Evolutionary conservation across 306 rosid genomes (phyloP), one percentile per base, ranked within the genome.

Genomic region (Fagus sylvatica): DNA sequence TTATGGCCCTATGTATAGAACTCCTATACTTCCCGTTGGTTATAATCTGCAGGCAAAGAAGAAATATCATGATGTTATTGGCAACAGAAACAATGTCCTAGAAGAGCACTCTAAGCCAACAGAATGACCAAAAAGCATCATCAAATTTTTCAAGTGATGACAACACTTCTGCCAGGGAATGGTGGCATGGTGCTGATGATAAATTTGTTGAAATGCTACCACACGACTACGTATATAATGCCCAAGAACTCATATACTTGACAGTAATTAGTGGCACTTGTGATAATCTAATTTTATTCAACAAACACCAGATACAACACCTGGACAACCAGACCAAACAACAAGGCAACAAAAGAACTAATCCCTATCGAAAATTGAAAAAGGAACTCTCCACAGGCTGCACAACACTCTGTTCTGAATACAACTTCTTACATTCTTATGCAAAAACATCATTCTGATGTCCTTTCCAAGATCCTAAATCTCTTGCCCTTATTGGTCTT

Each of bases 11-110:
- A 74, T 92, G 98, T 72, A 49, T 82, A 51, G 89, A 84, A 86
- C 98, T 95, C 79, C 43, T 89, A 82, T 84, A 95, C 89, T 85
- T 89, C 36, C 98, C 98, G 64, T 95, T 93, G 43, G 87, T 89
- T 76, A 95, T 83, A 73, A 92, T 89, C 98, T 95, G 92, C 76
- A 70, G 37, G 34, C 78, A 79, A 71, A 71, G 16, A 72, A 79
- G 7, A 69, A 49, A 33, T 56, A 56, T 5, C 40, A 68, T 53
- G 41, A 79, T 40, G 6, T 69, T 30, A 65, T 40, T 42, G 41
- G 2, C 19, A 67, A 8, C 4, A 17, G 32, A 46, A 46, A 46
- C 51, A 46, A 46, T 0, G 51, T 4, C 51, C 51, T 15, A 46
- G 1, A 46, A 46, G 51, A 46, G 51, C 9, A 12, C 0, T 46